Evolutionary conservation across 176 grass and related monocot genomes (phyloP).

Genomic region (Ampelocalamus luodianensis): DNA sequence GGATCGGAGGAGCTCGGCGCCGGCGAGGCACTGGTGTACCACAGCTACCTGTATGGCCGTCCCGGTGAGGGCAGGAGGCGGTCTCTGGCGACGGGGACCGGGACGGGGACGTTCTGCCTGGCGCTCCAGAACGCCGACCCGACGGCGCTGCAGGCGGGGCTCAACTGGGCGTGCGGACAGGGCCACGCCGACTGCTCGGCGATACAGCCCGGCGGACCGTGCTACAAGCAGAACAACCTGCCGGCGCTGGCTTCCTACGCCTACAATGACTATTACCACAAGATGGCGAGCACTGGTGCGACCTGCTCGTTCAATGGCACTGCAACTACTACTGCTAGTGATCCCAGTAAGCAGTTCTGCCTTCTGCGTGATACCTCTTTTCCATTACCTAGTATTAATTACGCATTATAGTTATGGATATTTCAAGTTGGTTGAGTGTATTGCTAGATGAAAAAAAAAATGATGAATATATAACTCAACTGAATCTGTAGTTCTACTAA

Average conservation of each 20-base stretch:
- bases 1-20: not conserved
- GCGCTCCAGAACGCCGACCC: constrained; percentile 67
- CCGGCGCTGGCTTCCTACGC: constrained; percentile 81
- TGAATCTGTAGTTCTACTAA: no score
- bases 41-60: constrained; percentile 26
- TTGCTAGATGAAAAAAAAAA: no score
- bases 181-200: constrained; percentile 69
- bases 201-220: constrained; percentile 66
- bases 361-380: not conserved
- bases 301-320: constrained; percentile 86
- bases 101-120: constrained; percentile 74
- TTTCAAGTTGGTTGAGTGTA: no score
- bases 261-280: constrained; percentile 91
- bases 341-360: constrained; percentile 66
- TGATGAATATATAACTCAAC: no score
- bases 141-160: constrained; percentile 55
- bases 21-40: constrained; percentile 16
- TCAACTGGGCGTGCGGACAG: constrained; percentile 77
- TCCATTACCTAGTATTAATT: no score
- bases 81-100: constrained; percentile 31
- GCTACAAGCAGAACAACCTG: constrained; percentile 75
- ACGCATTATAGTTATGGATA: no score
- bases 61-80: not conserved
- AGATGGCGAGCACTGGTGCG: constrained; percentile 50
- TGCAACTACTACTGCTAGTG: constrained; percentile 49